These are phyloP conservation scores for Zymoseptoria tritici DNA, from an alignment of 2,329 filamentous ascomycete species.

Conservation along the genomic window DNA sequence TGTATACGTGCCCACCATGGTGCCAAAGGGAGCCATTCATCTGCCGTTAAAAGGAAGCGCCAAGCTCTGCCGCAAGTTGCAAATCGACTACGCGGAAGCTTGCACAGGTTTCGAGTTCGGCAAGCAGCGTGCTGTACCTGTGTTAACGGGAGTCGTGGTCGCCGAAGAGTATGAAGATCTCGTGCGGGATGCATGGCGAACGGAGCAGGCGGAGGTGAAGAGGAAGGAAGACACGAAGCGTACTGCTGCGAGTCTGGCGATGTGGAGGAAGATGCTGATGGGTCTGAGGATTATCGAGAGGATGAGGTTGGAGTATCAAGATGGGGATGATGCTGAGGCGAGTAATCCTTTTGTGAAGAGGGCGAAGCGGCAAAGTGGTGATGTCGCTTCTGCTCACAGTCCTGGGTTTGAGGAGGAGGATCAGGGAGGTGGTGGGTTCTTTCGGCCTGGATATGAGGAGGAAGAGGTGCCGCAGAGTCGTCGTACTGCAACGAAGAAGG, in stretches of 20 bases:
- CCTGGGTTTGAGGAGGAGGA: conserved; percentile 13
- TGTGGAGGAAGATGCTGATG: conserved; percentile 83
- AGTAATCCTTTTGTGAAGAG: conserved; percentile 47
- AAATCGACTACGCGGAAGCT: conserved; percentile 85
- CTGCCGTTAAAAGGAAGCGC: conserved; percentile 70
- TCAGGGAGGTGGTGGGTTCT: conserved; percentile 36
- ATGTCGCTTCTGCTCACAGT: conserved; percentile 4
- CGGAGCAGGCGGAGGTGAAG: conserved; percentile 64
- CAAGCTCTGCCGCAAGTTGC: conserved; percentile 73
- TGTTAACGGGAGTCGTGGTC: conserved; percentile 84
- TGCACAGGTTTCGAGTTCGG: conserved; percentile 97
- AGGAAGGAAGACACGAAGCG: conserved; percentile 80
- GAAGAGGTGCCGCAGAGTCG: conserved; percentile 28
- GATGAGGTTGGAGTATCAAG: conserved; percentile 68
- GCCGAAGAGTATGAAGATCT: conserved; percentile 69
- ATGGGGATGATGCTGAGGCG: conserved; percentile 36
- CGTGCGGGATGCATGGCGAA: conserved; percentile 68
- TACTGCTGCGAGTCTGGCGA: conserved; percentile 61
- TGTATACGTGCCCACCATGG: conserved; percentile 89
- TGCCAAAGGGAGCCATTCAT: conserved; percentile 76
- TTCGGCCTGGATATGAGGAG: conserved; percentile 32
- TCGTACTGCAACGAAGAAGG: conserved; percentile 9
- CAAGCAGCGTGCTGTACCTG: conserved; percentile 84
- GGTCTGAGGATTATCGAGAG: conserved; percentile 75
- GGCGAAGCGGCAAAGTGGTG: conserved; percentile 19